These are phyloP conservation scores for Parmelia sp. DNA, from an alignment of 495 filamentous ascomycete genomes.

Conservation along the genomic window DNA sequence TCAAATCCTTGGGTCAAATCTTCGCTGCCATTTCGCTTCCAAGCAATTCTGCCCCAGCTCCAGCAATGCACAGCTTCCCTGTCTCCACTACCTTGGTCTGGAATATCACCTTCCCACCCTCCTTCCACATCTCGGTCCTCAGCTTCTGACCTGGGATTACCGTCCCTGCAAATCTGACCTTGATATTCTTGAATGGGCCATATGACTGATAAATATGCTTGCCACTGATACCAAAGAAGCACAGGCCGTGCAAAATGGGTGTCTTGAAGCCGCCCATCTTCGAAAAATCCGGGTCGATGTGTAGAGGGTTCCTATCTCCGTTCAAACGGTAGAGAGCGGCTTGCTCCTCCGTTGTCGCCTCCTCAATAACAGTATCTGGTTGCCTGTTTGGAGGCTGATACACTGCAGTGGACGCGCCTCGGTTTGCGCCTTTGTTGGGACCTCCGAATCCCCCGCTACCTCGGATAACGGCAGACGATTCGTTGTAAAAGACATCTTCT, in stretches of 20 bases:
- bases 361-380: slow-evolving; percentile 78
- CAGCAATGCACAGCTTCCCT: slow-evolving; percentile 84
- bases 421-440: slow-evolving; percentile 65
- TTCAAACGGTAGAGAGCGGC: slow-evolving; percentile 91
- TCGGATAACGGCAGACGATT: slow-evolving; percentile 83
- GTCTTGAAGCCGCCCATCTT: slow-evolving; percentile 93
- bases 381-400: slow-evolving; percentile 72
- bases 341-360: slow-evolving; percentile 88
- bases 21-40: slow-evolving; percentile 50
- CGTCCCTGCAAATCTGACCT: slow-evolving; percentile 91
- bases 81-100: slow-evolving; percentile 94
- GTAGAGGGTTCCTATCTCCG: slow-evolving; percentile 89
- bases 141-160: slow-evolving; percentile 92
- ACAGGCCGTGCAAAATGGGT: slow-evolving; percentile 92
- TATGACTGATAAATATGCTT: slow-evolving; percentile 85
- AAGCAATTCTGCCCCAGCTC: slow-evolving; percentile 79
- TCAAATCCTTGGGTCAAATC: slow-evolving; percentile 41
- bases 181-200: slow-evolving; percentile 85
- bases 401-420: slow-evolving; percentile 69
- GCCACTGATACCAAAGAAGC: slow-evolving; percentile 86
- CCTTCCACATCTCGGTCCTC: slow-evolving; percentile 97
- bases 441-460: slow-evolving; percentile 92
- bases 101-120: slow-evolving; percentile 80
- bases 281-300: slow-evolving; percentile 91
- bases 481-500: slow-evolving; percentile 95